Conservation (phyloP, 352 stramenopile species). For the Phytophthora pistaciae region DNA sequence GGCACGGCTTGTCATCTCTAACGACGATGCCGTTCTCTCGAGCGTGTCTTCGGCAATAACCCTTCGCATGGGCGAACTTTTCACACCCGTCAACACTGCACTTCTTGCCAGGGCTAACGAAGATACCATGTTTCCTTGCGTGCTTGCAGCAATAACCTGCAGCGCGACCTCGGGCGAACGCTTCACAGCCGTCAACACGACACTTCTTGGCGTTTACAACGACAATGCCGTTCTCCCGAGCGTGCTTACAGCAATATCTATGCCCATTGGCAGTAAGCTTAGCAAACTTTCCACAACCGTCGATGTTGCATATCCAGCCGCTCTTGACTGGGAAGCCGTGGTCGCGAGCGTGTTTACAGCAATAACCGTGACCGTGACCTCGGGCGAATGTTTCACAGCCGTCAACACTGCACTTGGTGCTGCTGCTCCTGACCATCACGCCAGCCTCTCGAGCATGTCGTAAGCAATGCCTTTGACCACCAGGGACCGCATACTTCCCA, state of each 20-base stretch:
- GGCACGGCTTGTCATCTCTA: neutral
- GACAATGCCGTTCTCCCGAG: neutral
- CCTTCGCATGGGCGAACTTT: neutral
- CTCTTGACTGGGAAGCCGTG: neutral
- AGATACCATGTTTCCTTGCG: neutral
- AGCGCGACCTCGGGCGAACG: neutral
- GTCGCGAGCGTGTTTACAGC: neutral
- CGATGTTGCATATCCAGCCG: neutral
- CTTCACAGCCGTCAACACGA: neutral
- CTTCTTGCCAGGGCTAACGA: neutral
- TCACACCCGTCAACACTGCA: neutral
- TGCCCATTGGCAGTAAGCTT: neutral
- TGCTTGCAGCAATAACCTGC: neutral
- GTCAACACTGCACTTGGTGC: neutral
- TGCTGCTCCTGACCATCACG: neutral
- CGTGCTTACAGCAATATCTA: neutral
- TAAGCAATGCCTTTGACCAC: neutral
- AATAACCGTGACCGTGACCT: neutral
- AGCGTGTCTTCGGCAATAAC: neutral
- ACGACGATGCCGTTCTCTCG: neutral
- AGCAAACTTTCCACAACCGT: neutral
- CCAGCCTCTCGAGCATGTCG: neutral
- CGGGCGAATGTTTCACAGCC: neutral
- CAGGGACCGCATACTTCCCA: neutral
- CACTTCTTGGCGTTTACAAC: neutral